phyloP scores from a whole-genome alignment of 2,329 filamentous ascomycete species.

The Aspergillus phoenicis region DNA sequence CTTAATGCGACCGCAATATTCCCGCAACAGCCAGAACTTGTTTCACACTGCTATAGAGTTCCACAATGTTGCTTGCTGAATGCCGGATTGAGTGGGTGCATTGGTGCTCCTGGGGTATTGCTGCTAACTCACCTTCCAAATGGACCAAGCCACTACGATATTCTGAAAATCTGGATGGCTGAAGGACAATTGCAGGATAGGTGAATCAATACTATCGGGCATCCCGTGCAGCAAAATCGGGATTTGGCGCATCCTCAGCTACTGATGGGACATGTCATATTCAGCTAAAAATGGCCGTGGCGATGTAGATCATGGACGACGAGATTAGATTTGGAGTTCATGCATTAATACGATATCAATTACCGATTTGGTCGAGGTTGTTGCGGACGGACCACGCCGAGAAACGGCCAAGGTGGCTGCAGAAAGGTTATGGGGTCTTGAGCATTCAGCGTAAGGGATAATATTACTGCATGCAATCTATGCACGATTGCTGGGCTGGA shows the following conservation, averaged over 20 bases:
- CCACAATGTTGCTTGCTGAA: background rate
- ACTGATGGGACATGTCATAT: constrained; percentile 13
- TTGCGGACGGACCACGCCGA: background rate
- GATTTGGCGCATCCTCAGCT: background rate
- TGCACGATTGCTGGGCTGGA: background rate
- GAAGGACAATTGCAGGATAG: constrained; percentile 24
- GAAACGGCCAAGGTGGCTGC: background rate
- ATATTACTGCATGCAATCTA: background rate
- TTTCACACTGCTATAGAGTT: background rate
- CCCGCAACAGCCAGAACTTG: background rate
- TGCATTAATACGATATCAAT: background rate
- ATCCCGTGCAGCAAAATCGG: background rate
- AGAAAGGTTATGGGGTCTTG: background rate
- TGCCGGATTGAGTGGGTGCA: background rate
- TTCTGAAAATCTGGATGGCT: background rate
- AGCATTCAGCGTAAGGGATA: constrained; percentile 22
- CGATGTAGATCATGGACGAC: background rate
- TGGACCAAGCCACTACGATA: background rate
- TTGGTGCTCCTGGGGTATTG: background rate
- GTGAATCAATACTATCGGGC: background rate
- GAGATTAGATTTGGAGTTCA: constrained; percentile 11
- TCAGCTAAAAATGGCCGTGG: background rate
- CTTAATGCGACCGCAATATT: background rate
- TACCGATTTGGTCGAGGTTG: background rate
- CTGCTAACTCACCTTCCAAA: background rate